Conservation (phyloP, 352 stramenopile species). For the Poterioochromonas sp. region DNA sequence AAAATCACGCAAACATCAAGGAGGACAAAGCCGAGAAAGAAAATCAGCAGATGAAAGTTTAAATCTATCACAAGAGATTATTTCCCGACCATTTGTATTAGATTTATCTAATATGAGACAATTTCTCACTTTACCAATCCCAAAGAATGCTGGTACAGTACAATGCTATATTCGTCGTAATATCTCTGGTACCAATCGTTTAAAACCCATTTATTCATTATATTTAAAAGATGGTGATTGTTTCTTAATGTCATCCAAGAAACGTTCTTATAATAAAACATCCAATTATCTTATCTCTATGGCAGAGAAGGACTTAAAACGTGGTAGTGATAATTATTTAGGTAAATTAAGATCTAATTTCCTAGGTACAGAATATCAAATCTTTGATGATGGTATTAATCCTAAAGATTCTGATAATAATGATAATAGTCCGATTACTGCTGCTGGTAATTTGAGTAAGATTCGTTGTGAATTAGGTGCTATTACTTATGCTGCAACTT, state of each 20-base stretch:
- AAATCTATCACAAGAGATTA: too few relatives aligned
- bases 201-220: constrained; percentile 65
- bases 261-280: constrained; percentile 86
- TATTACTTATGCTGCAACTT: constrained; percentile 80
- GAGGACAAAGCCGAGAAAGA: background rate
- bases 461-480: constrained; percentile 80
- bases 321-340: constrained; percentile 78
- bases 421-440: constrained; percentile 36
- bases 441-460: background rate
- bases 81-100: constrained; percentile 14
- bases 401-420: constrained; percentile 69
- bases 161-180: constrained; percentile 89
- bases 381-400: constrained; percentile 72
- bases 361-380: constrained; percentile 88
- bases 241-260: constrained; percentile 92
- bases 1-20: background rate
- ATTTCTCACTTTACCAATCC: constrained; percentile 60
- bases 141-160: constrained; percentile 72
- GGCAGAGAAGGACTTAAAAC: constrained; percentile 67
- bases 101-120: constrained; percentile 50
- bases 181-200: constrained; percentile 73
- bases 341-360: constrained; percentile 92
- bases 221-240: constrained; percentile 76
- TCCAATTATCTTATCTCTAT: constrained; percentile 92
- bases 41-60: background rate